Conservation (phyloP, 148 eudicot species). For the Nepenthes gracilis region DNA sequence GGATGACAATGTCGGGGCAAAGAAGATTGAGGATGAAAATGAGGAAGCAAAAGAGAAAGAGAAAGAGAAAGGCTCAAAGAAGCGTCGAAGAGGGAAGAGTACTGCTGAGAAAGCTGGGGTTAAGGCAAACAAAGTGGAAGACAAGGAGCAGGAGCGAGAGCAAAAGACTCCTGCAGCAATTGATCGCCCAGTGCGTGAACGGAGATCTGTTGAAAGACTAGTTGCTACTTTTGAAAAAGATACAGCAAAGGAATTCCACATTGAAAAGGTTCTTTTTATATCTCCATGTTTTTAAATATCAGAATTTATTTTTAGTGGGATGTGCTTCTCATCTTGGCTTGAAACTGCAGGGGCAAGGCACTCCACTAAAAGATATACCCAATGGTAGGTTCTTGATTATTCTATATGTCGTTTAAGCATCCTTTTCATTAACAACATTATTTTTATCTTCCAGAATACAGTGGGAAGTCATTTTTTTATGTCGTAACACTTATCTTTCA, state of each 20-base stretch:
- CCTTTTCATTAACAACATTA: neutral
- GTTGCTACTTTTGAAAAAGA: slow-evolving; percentile 80
- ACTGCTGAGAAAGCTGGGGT: slow-evolving; percentile 11
- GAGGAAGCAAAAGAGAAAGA: slow-evolving; percentile 1
- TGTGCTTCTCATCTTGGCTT: slow-evolving; percentile 12
- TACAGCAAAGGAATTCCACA: slow-evolving; percentile 45
- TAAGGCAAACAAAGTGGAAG: slow-evolving; percentile 18
- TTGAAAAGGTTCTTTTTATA: slow-evolving; percentile 46
- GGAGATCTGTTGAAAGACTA: slow-evolving; percentile 91
- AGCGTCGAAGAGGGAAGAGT: slow-evolving; percentile 22
- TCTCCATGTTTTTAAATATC: neutral
- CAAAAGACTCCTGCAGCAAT: slow-evolving; percentile 51
- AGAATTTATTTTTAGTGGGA: neutral
- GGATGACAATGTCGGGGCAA: slow-evolving; percentile 1
- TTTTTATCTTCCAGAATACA: neutral
- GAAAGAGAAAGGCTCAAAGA: slow-evolving; percentile 14
- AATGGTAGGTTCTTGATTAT: slow-evolving; percentile 39
- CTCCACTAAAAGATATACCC: slow-evolving; percentile 83
- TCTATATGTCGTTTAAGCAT: neutral
- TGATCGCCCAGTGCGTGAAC: slow-evolving; percentile 84
- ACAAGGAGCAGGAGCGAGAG: slow-evolving; percentile 33
- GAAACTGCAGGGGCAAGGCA: slow-evolving; percentile 79
- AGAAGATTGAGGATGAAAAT: neutral
- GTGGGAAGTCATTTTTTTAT: too few species aligned
- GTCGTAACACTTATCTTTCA: too few species aligned